Evolutionary conservation across 192 early-diverging fungal genomes (phyloP).

Genomic region (Backusella tuberculispora): DNA sequence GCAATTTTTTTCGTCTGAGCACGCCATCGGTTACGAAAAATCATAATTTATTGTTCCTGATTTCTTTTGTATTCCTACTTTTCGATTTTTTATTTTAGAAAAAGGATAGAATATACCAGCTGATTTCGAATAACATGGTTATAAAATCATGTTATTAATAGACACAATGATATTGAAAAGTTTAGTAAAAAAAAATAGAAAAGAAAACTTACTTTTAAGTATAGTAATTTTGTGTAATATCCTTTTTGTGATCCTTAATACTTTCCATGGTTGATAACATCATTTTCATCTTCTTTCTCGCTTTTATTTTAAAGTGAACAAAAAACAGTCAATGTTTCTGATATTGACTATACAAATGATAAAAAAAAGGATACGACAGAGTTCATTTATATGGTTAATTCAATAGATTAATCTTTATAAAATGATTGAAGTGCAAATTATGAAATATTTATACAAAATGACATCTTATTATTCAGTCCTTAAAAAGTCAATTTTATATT

Average conservation of each 20-base stretch:
- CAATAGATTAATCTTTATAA: neutral
- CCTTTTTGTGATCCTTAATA: neutral
- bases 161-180: neutral
- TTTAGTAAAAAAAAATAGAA: neutral
- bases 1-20: neutral
- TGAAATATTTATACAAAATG: neutral
- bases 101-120: neutral
- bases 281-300: neutral
- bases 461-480: neutral
- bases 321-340: neutral
- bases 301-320: neutral
- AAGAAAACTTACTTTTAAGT: neutral
- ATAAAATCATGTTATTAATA: neutral
- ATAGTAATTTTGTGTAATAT: neutral
- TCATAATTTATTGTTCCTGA: neutral
- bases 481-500: neutral
- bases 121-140: neutral
- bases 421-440: neutral
- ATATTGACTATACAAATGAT: neutral
- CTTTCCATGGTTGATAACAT: neutral
- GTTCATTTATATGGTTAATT: neutral
- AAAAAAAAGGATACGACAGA: neutral
- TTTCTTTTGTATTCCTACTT: neutral
- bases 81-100: neutral
- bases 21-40: slow-evolving; percentile 4